Evolutionary conservation across 306 rosid species (phyloP), one percentile per base, ranked within the genome.

Genomic region (Acacia crassicarpa): DNA sequence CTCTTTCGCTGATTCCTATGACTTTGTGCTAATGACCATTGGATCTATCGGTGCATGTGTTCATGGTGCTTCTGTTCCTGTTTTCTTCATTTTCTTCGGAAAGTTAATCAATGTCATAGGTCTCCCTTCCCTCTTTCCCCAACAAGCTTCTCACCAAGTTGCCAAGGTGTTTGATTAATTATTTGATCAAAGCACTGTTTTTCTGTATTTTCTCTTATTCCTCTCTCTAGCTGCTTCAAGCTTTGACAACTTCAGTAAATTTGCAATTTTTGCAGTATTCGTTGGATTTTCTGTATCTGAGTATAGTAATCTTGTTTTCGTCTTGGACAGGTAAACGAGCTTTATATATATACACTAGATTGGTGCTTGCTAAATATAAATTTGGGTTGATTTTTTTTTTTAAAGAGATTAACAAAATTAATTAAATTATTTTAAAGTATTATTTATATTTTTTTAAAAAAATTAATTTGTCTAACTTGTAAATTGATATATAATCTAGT

Each of bases 41-140:
- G 99, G 98, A 41, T 93, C 97, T 13, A 33, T 93, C 41, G 99
- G 99, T 22, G 99, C 99, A 44, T 86, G 91, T 74, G 23, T 93
- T 77, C 99, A 95, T 75, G 99, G 99, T 3, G 98, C 97, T 80
- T 91, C 99, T 15, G 95, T 95, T n/a, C 99, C 99, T 8, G 87
- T 95, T 69, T 95, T 95, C 90, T 95, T 95, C 67, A 89, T 95
- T 77, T 95, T 89, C 90, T 95, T 95, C 76, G 99, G 99, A 32
- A 89, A 93, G 80, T 65, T 95, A 85, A 95, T 95, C 35, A 93
- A 95, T 80, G 58, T 95, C 83, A 91, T 95, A 27, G 99, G 99
- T 15, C 75, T 95, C 89, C 98, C 98, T 84, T 91, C 90, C 84
- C 97, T 95, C 73, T 93, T 90, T 43, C 98, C 98, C 53, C 86